Evolutionary conservation across 2,329 filamentous ascomycete species (phyloP), one percentile per base, ranked within the genome.

Genomic region (Penicillium crustosum): DNA sequence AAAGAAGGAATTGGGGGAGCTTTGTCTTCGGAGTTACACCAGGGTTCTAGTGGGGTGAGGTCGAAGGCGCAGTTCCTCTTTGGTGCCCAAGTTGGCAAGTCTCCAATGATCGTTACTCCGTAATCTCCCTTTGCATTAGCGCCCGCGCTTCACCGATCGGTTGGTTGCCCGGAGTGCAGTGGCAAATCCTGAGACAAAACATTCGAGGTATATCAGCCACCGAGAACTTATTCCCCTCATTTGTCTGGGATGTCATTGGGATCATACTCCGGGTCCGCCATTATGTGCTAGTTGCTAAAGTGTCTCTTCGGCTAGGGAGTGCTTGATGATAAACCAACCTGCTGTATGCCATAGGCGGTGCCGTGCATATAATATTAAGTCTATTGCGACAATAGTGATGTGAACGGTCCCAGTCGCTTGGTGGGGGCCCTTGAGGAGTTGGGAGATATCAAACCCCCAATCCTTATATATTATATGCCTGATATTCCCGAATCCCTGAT

Each of bases 281-380:
- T 55, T 29, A 52, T 31, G 43, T 54, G 41, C 6, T 25, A 19
- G 17, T n/a, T 31, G 12, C 29, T 33, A 36, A 33, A 36, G 2
- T 1, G 6, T 31, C 27, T 17, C 6, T 39, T 21, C 31, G 6
- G 12, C 53, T 29, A 54, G 57, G 56, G 23, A 51, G 25, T 19
- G 42, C 25, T 23, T 50, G 42, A 33, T 31, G 54, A 44, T 29
- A 48, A 38, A 44, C 31, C 49, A 61, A 53, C 44, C 23, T 47
- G 33, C 15, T 47, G n/a, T n/a, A 25, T 48, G 38, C 8, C 27
- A 51, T 54, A 61, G 53, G 53, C 56, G 49, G 56, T 49, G 56
- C 53, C 49, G 33, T 59, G 49, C 45, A 36, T 25, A 42, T 48
- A 27, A 2, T 19, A 8, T 5, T 27, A 23, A 13, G 6, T n/a